Conservation (phyloP, 2,329 filamentous ascomycete species). For the Aspergillus ibericus region DNA sequence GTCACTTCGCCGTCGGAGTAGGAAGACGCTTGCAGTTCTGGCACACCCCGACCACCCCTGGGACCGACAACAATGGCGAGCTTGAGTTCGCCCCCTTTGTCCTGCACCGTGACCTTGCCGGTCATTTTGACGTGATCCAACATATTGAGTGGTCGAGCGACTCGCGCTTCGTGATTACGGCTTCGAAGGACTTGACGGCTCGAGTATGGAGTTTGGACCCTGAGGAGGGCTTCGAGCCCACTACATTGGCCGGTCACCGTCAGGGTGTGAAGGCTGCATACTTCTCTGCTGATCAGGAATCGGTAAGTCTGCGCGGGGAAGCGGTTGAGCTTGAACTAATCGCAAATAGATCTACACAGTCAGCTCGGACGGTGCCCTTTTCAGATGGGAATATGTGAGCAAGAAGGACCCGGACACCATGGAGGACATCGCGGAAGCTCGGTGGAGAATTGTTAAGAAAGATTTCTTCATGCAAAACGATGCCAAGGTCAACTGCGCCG, state of each 20-base stretch:
- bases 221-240: constrained; percentile 85
- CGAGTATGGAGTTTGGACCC: constrained; percentile 91
- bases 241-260: constrained; percentile 85
- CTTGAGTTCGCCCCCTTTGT: constrained; percentile 96
- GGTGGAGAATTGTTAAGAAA: constrained; percentile 87
- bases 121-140: constrained; percentile 83
- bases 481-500: constrained; percentile 83
- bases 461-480: constrained; percentile 94
- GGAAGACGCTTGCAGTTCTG: constrained; percentile 90
- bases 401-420: constrained; percentile 62
- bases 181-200: constrained; percentile 88
- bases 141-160: constrained; percentile 95
- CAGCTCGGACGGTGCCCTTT: constrained; percentile 95
- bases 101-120: constrained; percentile 78
- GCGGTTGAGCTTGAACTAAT: constrained; percentile 16
- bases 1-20: constrained; percentile 84
- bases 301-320: constrained; percentile 39
- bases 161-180: constrained; percentile 89
- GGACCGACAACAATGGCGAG: constrained; percentile 73
- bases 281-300: constrained; percentile 93
- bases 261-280: constrained; percentile 92
- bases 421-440: constrained; percentile 66
- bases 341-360: constrained; percentile 74
- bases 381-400: constrained; percentile 82
- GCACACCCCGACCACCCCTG: constrained; percentile 90